These are phyloP conservation scores for Helicocarpus griseus DNA, from an alignment of 2,329 filamentous ascomycete species.

Conservation along the genomic window DNA sequence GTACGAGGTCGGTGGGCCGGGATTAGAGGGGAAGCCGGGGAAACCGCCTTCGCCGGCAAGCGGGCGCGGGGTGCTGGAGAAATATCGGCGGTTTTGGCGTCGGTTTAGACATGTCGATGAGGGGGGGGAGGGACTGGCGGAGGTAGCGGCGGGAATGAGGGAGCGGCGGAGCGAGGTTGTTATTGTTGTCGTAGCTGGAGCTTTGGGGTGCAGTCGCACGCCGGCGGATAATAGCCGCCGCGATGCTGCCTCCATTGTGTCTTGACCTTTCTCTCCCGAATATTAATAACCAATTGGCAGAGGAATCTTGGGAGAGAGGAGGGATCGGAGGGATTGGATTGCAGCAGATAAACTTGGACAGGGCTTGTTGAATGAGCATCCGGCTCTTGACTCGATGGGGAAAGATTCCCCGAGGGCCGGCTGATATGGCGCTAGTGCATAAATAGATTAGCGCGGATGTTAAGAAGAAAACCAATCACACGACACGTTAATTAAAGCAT, in stretches of 20 bases:
- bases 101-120: slow-evolving; percentile 11
- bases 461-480: neutral
- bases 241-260: slow-evolving; percentile 28
- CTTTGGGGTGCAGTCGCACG: slow-evolving; percentile 21
- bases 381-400: neutral
- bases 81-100: slow-evolving; percentile 13
- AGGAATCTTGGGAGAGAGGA: too few relatives aligned
- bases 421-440: neutral
- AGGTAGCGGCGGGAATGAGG: neutral
- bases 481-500: neutral
- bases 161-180: too few relatives aligned
- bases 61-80: slow-evolving; percentile 22
- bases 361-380: too few relatives aligned
- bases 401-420: neutral
- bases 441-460: neutral
- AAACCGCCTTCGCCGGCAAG: slow-evolving; percentile 26
- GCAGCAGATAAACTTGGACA: too few relatives aligned
- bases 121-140: slow-evolving; percentile 16
- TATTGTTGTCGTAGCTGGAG: too few relatives aligned
- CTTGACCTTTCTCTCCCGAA: too few relatives aligned
- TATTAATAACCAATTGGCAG: too few relatives aligned
- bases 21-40: slow-evolving; percentile 19
- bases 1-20: slow-evolving; percentile 56
- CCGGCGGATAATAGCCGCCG: slow-evolving; percentile 22
- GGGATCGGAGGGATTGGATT: neutral